A percentile compares a stretch with the other conserved stretches of the same genome.
Evolutionary conservation across 768 basidiomycete species (phyloP).

Genomic region (Neoboletus brunneissimus): DNA sequence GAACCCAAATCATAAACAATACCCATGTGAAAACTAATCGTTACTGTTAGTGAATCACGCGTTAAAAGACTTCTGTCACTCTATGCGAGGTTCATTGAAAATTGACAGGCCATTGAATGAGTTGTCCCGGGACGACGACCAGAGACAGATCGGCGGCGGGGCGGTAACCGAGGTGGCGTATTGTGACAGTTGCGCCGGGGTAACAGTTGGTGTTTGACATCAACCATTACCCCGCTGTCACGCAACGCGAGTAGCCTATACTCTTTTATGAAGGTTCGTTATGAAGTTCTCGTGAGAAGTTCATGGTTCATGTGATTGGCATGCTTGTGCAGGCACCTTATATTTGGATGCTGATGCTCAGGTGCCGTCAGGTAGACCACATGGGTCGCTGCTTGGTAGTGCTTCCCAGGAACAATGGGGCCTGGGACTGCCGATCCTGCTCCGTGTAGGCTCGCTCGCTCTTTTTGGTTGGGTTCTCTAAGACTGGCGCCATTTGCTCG

Average conservation of each 20-base stretch:
- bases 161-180: too few relatives aligned
- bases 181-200: neutral
- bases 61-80: too few relatives aligned
- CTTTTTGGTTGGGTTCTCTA: too few relatives aligned
- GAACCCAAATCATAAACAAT: too few relatives aligned
- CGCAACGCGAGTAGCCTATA: neutral
- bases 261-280: neutral
- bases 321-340: too few relatives aligned
- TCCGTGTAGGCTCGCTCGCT: neutral
- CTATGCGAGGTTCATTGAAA: too few relatives aligned
- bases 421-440: neutral
- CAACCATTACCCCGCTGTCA: neutral
- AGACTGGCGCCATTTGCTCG: neutral
- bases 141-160: too few relatives aligned
- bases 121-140: too few relatives aligned
- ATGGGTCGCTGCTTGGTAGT: neutral
- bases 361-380: neutral
- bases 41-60: too few relatives aligned
- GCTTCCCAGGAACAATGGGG: neutral
- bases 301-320: neutral
- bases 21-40: too few relatives aligned
- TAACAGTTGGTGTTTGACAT: neutral
- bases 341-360: neutral
- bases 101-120: too few relatives aligned
- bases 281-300: neutral